Evolutionary conservation across 2,329 filamentous ascomycete genomes (phyloP).

Genomic region (Ophiostoma triangulosporum): DNA sequence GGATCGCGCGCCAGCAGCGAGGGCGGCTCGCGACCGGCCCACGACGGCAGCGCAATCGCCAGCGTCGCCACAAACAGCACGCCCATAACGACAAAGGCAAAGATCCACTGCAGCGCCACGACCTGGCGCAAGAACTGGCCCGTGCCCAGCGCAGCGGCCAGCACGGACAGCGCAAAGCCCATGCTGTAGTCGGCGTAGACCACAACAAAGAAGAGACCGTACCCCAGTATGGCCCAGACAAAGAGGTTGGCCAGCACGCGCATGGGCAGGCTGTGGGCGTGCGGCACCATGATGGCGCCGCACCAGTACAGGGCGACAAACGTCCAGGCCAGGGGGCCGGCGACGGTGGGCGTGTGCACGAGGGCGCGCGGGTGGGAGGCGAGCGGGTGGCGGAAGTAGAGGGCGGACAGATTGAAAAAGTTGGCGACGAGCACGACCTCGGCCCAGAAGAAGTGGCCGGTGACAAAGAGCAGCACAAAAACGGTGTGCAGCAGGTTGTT

Average conservation of each 20-base stretch:
- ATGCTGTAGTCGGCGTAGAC: constrained; percentile 65
- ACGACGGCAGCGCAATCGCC: constrained; percentile 48
- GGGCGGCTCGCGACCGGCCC: constrained; percentile 41
- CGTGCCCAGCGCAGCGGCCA: constrained; percentile 62
- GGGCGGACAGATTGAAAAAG: constrained; percentile 62
- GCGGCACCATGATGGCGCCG: constrained; percentile 66
- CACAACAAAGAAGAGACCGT: constrained; percentile 64
- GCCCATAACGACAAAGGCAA: constrained; percentile 71
- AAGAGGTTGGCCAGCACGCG: constrained; percentile 75
- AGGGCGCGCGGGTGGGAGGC: constrained; percentile 43
- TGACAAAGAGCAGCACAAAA: constrained; percentile 74
- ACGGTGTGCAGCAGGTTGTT: constrained; percentile 74
- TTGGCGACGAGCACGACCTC: constrained; percentile 67
- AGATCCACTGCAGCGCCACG: constrained; percentile 83
- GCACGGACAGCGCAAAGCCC: constrained; percentile 62
- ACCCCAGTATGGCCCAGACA: constrained; percentile 69
- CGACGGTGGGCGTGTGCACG: constrained; percentile 63
- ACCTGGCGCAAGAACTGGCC: constrained; percentile 60
- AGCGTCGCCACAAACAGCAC: constrained; percentile 58
- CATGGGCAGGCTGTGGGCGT: constrained; percentile 52
- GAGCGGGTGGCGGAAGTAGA: constrained; percentile 69
- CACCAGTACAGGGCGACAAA: constrained; percentile 83
- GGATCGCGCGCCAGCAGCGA: constrained; percentile 26
- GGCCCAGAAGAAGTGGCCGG: constrained; percentile 59
- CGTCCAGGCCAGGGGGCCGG: constrained; percentile 72